Evolutionary conservation across 495 filamentous ascomycete genomes (phyloP).

Genomic region (Penicillium paxilli): DNA sequence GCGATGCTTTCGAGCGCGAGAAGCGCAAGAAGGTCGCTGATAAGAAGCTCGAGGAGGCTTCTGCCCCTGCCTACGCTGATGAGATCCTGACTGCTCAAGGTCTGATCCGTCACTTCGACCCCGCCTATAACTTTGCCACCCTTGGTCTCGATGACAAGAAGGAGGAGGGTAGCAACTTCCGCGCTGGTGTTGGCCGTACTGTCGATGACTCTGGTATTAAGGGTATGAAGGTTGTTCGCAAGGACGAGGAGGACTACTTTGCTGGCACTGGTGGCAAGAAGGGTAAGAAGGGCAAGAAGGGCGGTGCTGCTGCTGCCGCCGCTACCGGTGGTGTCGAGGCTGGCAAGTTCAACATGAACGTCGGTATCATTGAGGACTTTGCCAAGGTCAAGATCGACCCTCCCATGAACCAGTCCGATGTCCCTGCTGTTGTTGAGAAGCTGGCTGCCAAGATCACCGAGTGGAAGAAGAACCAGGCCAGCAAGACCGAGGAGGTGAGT

Average conservation of each 20-base stretch:
- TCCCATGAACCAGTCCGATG: slow-evolving; percentile 80
- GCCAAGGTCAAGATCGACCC: slow-evolving; percentile 78
- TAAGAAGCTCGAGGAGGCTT: slow-evolving; percentile 88
- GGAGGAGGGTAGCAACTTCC: slow-evolving; percentile 66
- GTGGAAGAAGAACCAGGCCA: slow-evolving; percentile 89
- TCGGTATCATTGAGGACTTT: slow-evolving; percentile 89
- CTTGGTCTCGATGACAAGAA: slow-evolving; percentile 59
- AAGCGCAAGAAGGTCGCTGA: slow-evolving; percentile 80
- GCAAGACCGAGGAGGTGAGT: slow-evolving; percentile 87
- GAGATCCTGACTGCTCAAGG: slow-evolving; percentile 86
- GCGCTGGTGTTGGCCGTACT: slow-evolving; percentile 75
- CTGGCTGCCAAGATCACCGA: slow-evolving; percentile 86
- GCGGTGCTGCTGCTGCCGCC: slow-evolving; percentile 47
- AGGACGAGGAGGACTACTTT: slow-evolving; percentile 88
- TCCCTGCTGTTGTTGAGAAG: slow-evolving; percentile 77
- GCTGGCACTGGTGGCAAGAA: slow-evolving; percentile 78
- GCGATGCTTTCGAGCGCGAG: slow-evolving; percentile 69
- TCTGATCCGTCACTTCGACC: slow-evolving; percentile 88
- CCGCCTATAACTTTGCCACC: slow-evolving; percentile 64
- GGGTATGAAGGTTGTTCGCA: slow-evolving; percentile 74
- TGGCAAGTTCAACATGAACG: slow-evolving; percentile 80
- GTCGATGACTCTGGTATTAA: slow-evolving; percentile 76
- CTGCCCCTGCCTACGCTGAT: slow-evolving; percentile 80
- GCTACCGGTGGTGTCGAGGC: slow-evolving; percentile 40
- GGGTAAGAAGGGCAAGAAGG: slow-evolving; percentile 88